Base-by-base conservation (phyloP, 192 early-diverging fungal species). In the Pecoramyces ruminantium region DNA sequence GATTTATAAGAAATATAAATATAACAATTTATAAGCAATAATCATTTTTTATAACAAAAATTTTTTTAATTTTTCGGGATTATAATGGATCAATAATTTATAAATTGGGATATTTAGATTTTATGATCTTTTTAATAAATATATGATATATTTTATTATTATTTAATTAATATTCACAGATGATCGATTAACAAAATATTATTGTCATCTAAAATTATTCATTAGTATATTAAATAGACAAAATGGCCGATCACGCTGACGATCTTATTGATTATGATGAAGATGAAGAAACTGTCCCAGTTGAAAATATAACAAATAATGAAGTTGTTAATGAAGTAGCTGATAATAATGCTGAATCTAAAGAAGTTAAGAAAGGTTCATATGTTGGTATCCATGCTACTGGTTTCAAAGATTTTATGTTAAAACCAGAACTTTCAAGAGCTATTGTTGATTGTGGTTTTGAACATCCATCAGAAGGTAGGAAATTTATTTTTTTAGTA, bases 311-410 rank as follows among this genome's bases (percentile, higher is more conserved):
- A 40, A 88, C 88, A 78, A 42, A 78, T 17, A 83, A 81, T 34
- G 87, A 86, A 77, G 88, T 38, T 34, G 83, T 84, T 28, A 82
- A 80, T 38, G 85, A 85, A 67, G 80, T 84, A 4, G 83, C 84
- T 4, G 85, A 80, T 79, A 87, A 83, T 29, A 83, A 83, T 17
- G 87, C 82, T 11, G 90, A 86, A 29, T 88, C 86, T 67, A 93
- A 90, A 30, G 89, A 95, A 83, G 91, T 92, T 81, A 96, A 96
- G 90, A 97, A 97, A 87, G 97, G 97, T 38, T 96, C 95, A 81
- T 99, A 99, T 85, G 97, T 97, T 79, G 95, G 96, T 87, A 93
- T 99, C 81, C 97, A 99, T 88, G 94, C 97, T 27, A 99, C 97
- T 42, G 96, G 96, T 83, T 99, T 99, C 93, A 89, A 95, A 85